A percentile compares a stretch with the other conserved stretches of the same genome.
Evolutionary conservation across 495 filamentous ascomycete genomes (phyloP).

Genomic region (Penicillium pancosmium): DNA sequence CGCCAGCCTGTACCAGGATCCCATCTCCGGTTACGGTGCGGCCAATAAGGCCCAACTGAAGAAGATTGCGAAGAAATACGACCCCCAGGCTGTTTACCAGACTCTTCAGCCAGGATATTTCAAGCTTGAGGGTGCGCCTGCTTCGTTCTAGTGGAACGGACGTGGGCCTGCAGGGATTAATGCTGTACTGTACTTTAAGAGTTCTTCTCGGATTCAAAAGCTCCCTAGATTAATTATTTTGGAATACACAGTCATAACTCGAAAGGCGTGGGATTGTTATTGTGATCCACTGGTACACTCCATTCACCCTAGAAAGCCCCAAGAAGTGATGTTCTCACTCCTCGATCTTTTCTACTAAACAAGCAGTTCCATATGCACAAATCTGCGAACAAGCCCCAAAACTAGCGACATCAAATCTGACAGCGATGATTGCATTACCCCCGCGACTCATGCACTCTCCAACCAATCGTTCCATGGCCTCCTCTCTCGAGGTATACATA

Average conservation of each 20-base stretch:
- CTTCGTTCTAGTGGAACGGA: conserved; percentile 1
- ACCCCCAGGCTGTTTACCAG: conserved; percentile 42
- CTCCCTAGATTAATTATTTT: no score
- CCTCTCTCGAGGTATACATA: conserved; percentile 58
- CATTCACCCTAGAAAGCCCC: neutral
- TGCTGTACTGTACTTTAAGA: no score
- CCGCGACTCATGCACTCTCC: conserved; percentile 57
- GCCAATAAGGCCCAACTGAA: conserved; percentile 35
- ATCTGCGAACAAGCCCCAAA: conserved; percentile 55
- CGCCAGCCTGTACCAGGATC: conserved; percentile 40
- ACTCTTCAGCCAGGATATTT: conserved; percentile 46
- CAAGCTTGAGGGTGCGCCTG: conserved; percentile 35
- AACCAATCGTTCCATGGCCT: conserved; percentile 55
- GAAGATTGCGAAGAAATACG: conserved; percentile 37
- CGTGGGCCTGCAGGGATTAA: no score
- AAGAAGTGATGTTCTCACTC: neutral
- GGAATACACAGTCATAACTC: no score
- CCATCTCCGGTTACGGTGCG: conserved; percentile 42
- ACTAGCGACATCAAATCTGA: conserved; percentile 52
- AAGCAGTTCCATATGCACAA: conserved; percentile 63
- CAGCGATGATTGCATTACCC: conserved; percentile 62
- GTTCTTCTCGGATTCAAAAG: no score
- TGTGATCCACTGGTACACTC: neutral
- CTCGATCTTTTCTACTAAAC: conserved; percentile 52
- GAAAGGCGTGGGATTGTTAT: neutral